phyloP scores from a whole-genome alignment of 2,329 filamentous ascomycete genomes.

The Fusarium fujikuroi region DNA sequence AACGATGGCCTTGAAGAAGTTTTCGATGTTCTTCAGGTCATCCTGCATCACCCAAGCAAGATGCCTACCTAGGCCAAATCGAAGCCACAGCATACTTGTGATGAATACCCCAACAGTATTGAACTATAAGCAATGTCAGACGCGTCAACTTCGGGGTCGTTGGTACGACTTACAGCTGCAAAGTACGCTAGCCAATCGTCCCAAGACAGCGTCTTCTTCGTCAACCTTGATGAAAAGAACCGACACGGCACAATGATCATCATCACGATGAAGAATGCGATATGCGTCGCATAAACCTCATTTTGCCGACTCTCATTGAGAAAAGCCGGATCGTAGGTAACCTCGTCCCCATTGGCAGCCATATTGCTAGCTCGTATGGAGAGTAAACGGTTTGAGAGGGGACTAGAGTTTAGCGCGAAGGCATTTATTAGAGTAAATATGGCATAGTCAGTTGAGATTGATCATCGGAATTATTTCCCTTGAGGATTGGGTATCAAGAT shows the following conservation, averaged over 20 bases:
- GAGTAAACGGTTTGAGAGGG: fast-evolving
- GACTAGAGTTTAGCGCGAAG: fast-evolving
- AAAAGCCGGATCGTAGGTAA: not conserved
- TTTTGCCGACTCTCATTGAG: not conserved
- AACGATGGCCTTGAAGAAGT: not conserved
- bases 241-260: not conserved
- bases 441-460: not conserved
- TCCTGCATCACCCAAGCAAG: not conserved
- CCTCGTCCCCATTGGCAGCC: not conserved
- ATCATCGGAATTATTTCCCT: not conserved
- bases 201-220: not conserved
- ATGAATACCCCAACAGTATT: not conserved
- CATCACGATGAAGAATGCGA: not conserved
- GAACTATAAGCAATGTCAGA: not conserved
- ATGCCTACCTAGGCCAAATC: not conserved
- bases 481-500: not conserved
- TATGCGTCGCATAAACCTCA: not conserved
- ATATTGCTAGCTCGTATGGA: not conserved
- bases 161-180: not conserved
- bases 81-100: not conserved
- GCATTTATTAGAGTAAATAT: not conserved
- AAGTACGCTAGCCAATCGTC: slow-evolving; percentile 10
- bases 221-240: not conserved
- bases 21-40: not conserved
- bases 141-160: fast-evolving